phyloP scores from a whole-genome alignment of 768 basidiomycete species.

The Rhodosporidiobolus sp. region DNA sequence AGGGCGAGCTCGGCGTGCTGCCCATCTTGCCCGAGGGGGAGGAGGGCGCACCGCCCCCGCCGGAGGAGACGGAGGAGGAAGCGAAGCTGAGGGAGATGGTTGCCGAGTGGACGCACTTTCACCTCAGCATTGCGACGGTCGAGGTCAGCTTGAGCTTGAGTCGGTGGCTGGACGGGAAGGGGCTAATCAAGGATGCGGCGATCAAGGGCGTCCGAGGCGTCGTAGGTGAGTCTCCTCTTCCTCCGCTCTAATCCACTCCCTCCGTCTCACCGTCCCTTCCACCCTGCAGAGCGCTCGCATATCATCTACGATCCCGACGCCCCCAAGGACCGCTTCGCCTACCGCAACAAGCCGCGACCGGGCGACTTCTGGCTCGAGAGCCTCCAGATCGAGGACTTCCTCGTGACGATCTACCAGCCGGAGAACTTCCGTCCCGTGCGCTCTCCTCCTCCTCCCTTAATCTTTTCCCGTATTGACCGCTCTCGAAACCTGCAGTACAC shows the following conservation, averaged over 20 bases:
- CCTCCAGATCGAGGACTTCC: slow-evolving; percentile 83
- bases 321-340: slow-evolving; percentile 73
- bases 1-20: slow-evolving; percentile 36
- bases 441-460: slow-evolving; percentile 44
- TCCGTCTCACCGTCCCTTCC: not conserved
- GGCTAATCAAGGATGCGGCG: slow-evolving; percentile 82
- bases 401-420: slow-evolving; percentile 92
- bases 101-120: slow-evolving; percentile 82
- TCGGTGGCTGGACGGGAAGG: slow-evolving; percentile 94
- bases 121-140: slow-evolving; percentile 87
- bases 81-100: slow-evolving; percentile 35
- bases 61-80: slow-evolving; percentile 25
- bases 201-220: slow-evolving; percentile 92
- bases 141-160: slow-evolving; percentile 89
- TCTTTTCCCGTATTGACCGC: not conserved
- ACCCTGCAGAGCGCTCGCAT: slow-evolving; percentile 69
- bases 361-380: slow-evolving; percentile 92
- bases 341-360: slow-evolving; percentile 66
- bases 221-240: slow-evolving; percentile 61
- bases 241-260: not conserved
- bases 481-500: too few relatives aligned
- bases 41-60: too few relatives aligned
- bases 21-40: slow-evolving; percentile 12
- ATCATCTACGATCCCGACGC: slow-evolving; percentile 71
- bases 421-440: slow-evolving; percentile 72